Conservation (phyloP, 2,329 filamentous ascomycete species). For the Byssochlamys sp. region DNA sequence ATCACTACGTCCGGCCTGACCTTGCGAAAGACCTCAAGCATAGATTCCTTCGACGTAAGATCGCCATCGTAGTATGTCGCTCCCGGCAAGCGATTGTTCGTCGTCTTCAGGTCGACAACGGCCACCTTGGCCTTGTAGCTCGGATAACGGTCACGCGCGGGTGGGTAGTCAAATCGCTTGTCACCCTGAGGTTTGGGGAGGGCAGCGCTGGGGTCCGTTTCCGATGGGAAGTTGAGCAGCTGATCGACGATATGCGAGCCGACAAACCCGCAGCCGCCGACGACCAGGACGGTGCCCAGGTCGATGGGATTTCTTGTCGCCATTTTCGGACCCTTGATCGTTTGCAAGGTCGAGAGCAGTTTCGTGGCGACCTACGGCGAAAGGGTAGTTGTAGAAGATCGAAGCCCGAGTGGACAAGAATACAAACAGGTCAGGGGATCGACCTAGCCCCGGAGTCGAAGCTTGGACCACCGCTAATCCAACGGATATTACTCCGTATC, state of each 20-base stretch:
- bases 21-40: constrained; percentile 55
- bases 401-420: not conserved
- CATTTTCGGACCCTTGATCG: constrained; percentile 13
- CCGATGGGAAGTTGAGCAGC: constrained; percentile 52
- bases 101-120: constrained; percentile 63
- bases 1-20: constrained; percentile 73
- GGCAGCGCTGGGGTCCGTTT: constrained; percentile 30
- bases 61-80: constrained; percentile 66
- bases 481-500: not conserved
- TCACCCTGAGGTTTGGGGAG: constrained; percentile 27
- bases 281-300: constrained; percentile 64
- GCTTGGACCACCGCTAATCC: not conserved
- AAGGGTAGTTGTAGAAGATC: not conserved
- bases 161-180: constrained; percentile 28
- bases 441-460: not conserved
- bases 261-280: constrained; percentile 76
- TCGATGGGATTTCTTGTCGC: constrained; percentile 24
- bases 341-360: not conserved
- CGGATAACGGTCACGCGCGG: constrained; percentile 32
- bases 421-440: not conserved
- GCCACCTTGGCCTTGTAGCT: constrained; percentile 46
- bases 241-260: constrained; percentile 73
- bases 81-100: constrained; percentile 54
- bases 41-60: constrained; percentile 57
- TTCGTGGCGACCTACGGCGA: not conserved